Base-by-base conservation (phyloP, 2,329 filamentous ascomycete species). In the Botryosphaeria agaves region DNA sequence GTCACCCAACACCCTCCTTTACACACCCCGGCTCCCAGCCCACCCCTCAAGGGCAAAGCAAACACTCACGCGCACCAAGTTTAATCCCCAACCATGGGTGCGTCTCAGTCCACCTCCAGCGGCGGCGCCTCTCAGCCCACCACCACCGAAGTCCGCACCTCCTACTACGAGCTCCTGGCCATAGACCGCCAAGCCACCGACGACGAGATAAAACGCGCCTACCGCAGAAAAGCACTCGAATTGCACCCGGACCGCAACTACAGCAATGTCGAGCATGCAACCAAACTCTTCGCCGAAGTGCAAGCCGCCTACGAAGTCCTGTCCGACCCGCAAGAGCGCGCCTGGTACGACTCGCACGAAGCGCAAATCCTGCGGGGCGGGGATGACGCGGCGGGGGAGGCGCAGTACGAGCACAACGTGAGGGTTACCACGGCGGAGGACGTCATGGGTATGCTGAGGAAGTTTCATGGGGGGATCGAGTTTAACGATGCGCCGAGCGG, bases 271-370 rank as follows among this genome's bases (percentile, higher is more conserved):
- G 83, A 91, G 45, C 69, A 73, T 38, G 76, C 87, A 2, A 98
- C 89, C 2, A 69, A 64, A 40, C 72, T 76, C 31, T 98, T 98
- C 49, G 84, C 89, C 29, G 84, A 94, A 48, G 67, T 95, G 17
- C 87, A 94, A 52, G 69, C 84, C 20, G 89, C 89, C 28, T 92
- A 98, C 51, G 83, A 95, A 52, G 72, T 98, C n/a, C 69, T 98
- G 1, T 92, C 85, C 2, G 89, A 98, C 51, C 75, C 84, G 7
- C 87, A 98, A 50, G 89, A 98, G 52, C 73, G 89, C 42, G 78
- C 85, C 18, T 98, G 89, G 89, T 98, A 98, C 57, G 87, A 98
- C 55, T 84, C 84, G 3, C 89, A 98, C 49, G 76, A 83, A 36
- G 76, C 84, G 41, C 74, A 79, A 30, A 91, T 95, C 37, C 59